Evolutionary conservation across 108 stramenopile genomes (phyloP), one percentile per base, ranked within the genome.

Genomic region (Skeletonema tropicum): DNA sequence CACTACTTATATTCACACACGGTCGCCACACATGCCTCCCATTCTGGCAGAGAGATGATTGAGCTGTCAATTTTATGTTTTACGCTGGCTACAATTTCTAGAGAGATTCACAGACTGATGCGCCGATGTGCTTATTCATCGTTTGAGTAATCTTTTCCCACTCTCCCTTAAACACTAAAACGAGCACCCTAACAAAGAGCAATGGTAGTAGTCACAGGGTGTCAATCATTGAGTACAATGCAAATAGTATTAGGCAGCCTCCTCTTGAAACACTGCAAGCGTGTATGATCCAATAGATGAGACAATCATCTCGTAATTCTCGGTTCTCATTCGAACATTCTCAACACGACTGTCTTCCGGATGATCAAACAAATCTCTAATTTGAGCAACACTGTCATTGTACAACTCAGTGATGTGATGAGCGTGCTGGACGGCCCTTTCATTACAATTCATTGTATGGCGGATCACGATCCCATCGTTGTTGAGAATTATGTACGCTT

Each of bases 401-500:
- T 82, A 87, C 38, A 93, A 70, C 36, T 89, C 84, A 8, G 86
- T 85, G 3, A 93, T 86, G 79, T 90, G 82, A 60, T 89, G 80
- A 10, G 92, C 87, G 60, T 90, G 86, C 29, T 93, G 92, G 12
- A 93, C 88, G 1, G 92, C 92, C 26, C 60, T 71, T 64, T 85
- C 66, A 64, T 93, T 91, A 12, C 83, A 49, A 88, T 91, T 87
- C 30, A 55, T 70, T 11, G 70, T 39, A 15, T 39, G 79, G 57
- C 91, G 90, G 66, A 93, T 90, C 5, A 93, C 92, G 26, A 93
- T 91, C n/a, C 92, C 92, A 31, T 93, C 92, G 55, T 88, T 91
- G 57, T 93, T 93, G 57, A 93, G 66, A 60, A 93, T 79, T n/a
- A 91, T 75, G 61, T 93, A 93, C 5, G 83, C 71, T 36, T 86